Conservation (phyloP, 139 green algal species). For the Pseudopediastrum boryanum region DNA sequence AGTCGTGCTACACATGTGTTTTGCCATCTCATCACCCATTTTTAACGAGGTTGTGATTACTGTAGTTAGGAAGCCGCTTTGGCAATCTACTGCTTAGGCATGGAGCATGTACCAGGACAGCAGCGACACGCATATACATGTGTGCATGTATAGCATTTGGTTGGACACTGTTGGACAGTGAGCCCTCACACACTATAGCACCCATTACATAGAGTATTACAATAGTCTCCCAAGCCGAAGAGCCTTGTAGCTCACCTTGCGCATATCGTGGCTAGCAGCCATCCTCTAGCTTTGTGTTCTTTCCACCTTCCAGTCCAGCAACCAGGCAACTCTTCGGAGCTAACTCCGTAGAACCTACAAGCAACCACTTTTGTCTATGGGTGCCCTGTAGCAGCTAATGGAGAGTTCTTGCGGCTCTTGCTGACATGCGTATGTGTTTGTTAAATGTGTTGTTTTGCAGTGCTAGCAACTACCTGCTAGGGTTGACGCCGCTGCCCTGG, state of each 20-base stretch:
- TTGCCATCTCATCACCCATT: no score
- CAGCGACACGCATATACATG: no score
- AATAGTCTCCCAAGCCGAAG: no score
- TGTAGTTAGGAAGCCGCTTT: no score
- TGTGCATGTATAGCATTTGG: no score
- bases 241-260: background rate
- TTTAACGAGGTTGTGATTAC: no score
- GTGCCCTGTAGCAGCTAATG: background rate
- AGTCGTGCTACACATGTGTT: no score
- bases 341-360: background rate
- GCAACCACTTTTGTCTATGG: background rate
- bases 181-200: no score
- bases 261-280: background rate
- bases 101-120: no score
- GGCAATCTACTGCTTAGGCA: no score
- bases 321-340: background rate
- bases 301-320: background rate
- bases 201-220: no score
- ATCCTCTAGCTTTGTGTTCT: background rate
- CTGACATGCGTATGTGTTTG: background rate
- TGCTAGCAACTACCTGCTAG: constrained; percentile 86
- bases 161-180: no score
- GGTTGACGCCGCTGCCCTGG: constrained; percentile 73
- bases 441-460: constrained; percentile 46
- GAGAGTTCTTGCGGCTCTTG: background rate